Percentiles rank a stretch among this genome's conserved stretches.
phyloP scores from a whole-genome alignment of 1,139 yeast species.

The Diutina sp. region DNA sequence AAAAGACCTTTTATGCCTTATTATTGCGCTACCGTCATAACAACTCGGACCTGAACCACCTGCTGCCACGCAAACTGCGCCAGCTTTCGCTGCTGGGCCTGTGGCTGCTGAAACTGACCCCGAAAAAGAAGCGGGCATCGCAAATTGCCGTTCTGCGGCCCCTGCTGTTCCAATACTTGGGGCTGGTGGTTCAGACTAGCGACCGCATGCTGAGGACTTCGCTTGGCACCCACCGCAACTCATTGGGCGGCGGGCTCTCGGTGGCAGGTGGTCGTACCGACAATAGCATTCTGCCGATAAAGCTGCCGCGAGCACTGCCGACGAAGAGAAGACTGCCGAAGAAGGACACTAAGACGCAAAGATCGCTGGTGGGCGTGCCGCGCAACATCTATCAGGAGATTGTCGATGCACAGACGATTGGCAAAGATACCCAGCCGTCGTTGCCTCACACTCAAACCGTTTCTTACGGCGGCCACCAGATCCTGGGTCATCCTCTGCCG shows the following conservation, averaged over 20 bases:
- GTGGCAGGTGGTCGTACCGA: background rate
- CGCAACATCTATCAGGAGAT: constrained; percentile 36
- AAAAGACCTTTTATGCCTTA: constrained; percentile 64
- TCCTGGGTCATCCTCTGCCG: constrained; percentile 1
- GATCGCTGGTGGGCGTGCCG: constrained; percentile 24
- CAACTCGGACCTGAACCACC: constrained; percentile 19
- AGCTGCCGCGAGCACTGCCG: background rate
- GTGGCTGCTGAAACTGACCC: constrained; percentile 1
- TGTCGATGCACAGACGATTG: constrained; percentile 20
- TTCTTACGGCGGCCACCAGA: background rate
- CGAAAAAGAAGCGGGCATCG: background rate
- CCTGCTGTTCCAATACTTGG: constrained; percentile 2
- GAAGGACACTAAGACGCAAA: constrained; percentile 6
- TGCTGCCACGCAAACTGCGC: background rate
- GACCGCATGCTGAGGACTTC: background rate
- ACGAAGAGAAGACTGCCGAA: background rate
- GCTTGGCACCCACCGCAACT: background rate
- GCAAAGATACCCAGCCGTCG: background rate
- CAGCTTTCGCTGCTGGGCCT: background rate
- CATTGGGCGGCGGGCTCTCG: background rate
- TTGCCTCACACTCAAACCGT: background rate
- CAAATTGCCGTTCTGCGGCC: background rate
- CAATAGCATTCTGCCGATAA: background rate
- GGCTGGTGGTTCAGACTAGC: background rate
- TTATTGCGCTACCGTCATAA: constrained; percentile 41